A percentile compares a stretch with the other conserved stretches of the same genome.
Evolutionary conservation across 176 grass and related monocot species (phyloP).

Genomic region (Cenchrus americanus): DNA sequence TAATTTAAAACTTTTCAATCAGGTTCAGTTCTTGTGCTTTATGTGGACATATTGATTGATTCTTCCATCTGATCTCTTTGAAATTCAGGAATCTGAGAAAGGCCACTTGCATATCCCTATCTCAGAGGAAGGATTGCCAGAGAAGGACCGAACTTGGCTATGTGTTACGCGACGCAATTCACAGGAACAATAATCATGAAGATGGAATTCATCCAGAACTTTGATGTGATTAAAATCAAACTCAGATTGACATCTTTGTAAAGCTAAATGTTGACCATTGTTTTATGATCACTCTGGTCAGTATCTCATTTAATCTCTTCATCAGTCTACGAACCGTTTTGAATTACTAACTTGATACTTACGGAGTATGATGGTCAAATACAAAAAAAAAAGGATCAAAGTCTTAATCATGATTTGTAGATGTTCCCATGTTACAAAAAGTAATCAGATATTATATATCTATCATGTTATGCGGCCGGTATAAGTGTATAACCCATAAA

Average conservation of each 20-base stretch:
- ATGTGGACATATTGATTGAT: slow-evolving; percentile 2
- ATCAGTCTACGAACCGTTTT: slow-evolving; percentile 18
- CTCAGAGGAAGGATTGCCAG: slow-evolving; percentile 37
- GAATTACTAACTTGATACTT: neutral
- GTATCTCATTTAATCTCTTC: slow-evolving; percentile 11
- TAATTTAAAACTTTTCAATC: neutral
- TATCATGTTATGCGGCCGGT: neutral
- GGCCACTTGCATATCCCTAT: slow-evolving; percentile 81
- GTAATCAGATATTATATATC: neutral
- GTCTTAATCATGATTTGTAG: neutral
- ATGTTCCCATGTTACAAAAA: neutral
- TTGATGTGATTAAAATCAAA: slow-evolving; percentile 18
- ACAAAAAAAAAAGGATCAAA: neutral
- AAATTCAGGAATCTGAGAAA: slow-evolving; percentile 64
- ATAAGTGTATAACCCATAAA: slow-evolving; percentile 1
- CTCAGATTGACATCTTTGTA: neutral
- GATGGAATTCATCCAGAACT: neutral
- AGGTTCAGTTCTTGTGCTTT: neutral
- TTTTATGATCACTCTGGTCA: slow-evolving; percentile 23
- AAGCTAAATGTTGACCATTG: slow-evolving; percentile 24
- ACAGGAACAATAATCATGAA: slow-evolving; percentile 12
- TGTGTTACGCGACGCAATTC: slow-evolving; percentile 50
- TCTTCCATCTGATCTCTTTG: slow-evolving; percentile 14
- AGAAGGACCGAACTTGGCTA: slow-evolving; percentile 58
- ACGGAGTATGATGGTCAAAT: neutral